These are phyloP conservation scores for Ganoderma lucidum DNA, from an alignment of 1,284 basidiomycete species.

Conservation along the genomic window DNA sequence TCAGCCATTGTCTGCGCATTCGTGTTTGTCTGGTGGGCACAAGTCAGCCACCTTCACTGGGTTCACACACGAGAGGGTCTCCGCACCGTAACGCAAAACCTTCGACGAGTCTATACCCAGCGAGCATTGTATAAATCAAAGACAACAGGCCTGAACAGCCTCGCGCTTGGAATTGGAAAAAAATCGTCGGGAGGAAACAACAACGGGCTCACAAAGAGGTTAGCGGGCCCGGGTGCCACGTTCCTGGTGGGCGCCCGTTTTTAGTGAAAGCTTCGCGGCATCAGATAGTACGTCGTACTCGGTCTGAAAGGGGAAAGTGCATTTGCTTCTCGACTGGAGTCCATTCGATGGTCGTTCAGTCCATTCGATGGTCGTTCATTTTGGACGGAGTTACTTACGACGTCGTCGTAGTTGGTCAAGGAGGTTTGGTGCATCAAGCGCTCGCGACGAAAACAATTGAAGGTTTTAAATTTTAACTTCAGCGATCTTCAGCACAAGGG, in stretches of 20 bases:
- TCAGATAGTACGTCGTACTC: too few relatives aligned
- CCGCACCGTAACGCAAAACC: not conserved
- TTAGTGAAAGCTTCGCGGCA: not conserved
- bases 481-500: not conserved
- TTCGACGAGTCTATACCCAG: not conserved
- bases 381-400: not conserved
- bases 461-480: not conserved
- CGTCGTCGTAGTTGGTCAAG: not conserved
- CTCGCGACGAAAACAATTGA: not conserved
- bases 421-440: not conserved
- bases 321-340: not conserved
- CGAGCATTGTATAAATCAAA: not conserved
- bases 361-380: not conserved
- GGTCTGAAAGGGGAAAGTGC: not conserved
- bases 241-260: not conserved
- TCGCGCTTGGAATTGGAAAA: not conserved
- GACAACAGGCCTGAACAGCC: not conserved
- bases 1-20: not conserved
- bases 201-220: not conserved
- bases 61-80: not conserved
- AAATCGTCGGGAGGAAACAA: not conserved
- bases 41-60: not conserved
- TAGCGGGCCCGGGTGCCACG: too few relatives aligned
- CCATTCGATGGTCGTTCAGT: not conserved
- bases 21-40: not conserved